Percentiles rank a stretch among this genome's conserved stretches.
Conservation (phyloP, 371 early-diverging fungal genomes). For the Cokeromyces recurvatus region DNA sequence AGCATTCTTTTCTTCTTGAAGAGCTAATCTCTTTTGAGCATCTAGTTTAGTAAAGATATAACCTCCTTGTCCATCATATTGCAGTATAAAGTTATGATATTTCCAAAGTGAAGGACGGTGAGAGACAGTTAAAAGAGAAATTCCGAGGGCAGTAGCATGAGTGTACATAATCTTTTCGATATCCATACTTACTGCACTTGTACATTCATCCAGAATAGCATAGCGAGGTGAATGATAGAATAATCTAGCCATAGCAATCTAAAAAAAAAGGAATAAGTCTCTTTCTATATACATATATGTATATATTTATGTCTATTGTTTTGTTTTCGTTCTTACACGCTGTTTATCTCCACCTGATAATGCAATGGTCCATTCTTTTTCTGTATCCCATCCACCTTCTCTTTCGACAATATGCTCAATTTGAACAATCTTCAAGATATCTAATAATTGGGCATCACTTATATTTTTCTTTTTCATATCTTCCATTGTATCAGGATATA, state of each 20-base stretch:
- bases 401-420: conserved; percentile 75
- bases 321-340: conserved; percentile 42
- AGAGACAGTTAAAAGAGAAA: conserved; percentile 84
- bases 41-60: conserved; percentile 84
- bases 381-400: conserved; percentile 87
- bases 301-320: too few species aligned
- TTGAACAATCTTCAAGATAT: conserved; percentile 73
- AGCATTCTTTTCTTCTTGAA: conserved; percentile 67
- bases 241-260: conserved; percentile 85
- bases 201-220: conserved; percentile 91
- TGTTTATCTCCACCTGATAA: conserved; percentile 87
- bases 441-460: conserved; percentile 65
- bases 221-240: conserved; percentile 89
- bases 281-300: too few species aligned
- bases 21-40: conserved; percentile 79
- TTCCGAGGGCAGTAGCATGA: conserved; percentile 77
- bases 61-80: conserved; percentile 88
- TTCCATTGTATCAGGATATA: conserved; percentile 76
- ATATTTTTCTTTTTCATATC: conserved; percentile 62
- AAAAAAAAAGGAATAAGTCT: too few species aligned
- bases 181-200: conserved; percentile 88
- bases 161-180: conserved; percentile 89
- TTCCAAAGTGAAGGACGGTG: conserved; percentile 86
- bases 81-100: conserved; percentile 81
- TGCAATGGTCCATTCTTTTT: conserved; percentile 81